Evolutionary conservation across 257 asterid genomes (phyloP).

Genomic region (Solanum tacnaense): DNA sequence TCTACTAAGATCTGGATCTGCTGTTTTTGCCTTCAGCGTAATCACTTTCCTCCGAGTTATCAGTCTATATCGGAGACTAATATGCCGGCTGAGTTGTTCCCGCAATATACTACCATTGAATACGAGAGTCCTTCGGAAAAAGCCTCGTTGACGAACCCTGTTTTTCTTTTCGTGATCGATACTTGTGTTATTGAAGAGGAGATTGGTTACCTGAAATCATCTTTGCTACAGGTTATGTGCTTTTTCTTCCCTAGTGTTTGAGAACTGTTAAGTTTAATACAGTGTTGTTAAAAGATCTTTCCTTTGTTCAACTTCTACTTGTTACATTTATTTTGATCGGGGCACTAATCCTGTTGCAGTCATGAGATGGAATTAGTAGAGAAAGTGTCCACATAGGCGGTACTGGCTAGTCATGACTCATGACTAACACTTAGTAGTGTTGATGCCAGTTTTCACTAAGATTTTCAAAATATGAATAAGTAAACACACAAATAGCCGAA

Average conservation of each 20-base stretch:
- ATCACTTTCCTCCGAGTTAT: conserved; percentile 78
- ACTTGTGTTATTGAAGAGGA: conserved; percentile 94
- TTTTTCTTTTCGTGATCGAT: conserved; percentile 79
- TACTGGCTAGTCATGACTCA: background rate
- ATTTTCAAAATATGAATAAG: background rate
- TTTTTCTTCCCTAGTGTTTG: background rate
- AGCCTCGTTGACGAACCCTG: conserved; percentile 22
- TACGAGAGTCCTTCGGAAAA: conserved; percentile 42
- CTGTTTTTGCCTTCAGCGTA: conserved; percentile 78
- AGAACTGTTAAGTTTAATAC: background rate
- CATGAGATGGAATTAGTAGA: background rate
- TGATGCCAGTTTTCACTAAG: background rate
- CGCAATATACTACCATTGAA: conserved; percentile 85
- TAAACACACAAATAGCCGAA: background rate
- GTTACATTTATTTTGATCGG: background rate
- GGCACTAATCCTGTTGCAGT: background rate
- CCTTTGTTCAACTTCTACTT: background rate
- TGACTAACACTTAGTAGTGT: background rate
- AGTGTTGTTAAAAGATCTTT: background rate
- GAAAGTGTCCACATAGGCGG: background rate
- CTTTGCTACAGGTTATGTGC: conserved; percentile 58
- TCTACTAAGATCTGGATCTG: conserved; percentile 92
- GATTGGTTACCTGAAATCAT: conserved; percentile 66
- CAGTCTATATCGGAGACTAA: conserved; percentile 78
- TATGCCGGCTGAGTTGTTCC: conserved; percentile 90